A percentile compares a stretch with the other conserved stretches of the same genome.
These are phyloP conservation scores for Rosellinia necatrix DNA, from an alignment of 2,329 filamentous ascomycete genomes.

Conservation along the genomic window DNA sequence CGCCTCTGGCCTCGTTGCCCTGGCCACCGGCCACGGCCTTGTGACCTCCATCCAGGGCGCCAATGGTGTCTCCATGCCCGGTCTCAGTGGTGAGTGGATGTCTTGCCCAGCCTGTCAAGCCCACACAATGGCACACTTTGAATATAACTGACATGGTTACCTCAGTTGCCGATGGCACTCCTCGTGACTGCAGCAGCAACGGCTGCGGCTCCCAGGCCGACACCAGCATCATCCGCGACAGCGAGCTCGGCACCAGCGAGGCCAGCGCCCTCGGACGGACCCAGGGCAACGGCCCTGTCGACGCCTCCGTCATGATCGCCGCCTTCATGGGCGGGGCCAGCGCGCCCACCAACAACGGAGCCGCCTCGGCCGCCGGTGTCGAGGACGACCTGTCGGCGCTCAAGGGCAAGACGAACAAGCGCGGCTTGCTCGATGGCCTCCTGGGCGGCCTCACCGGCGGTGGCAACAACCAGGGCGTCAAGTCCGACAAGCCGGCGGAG, in stretches of 20 bases:
- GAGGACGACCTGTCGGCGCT: constrained; percentile 46
- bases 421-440: constrained; percentile 15
- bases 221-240: constrained; percentile 69
- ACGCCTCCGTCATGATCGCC: constrained; percentile 60
- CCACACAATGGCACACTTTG: neutral
- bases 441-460: constrained; percentile 37
- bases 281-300: constrained; percentile 61
- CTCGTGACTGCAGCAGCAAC: constrained; percentile 67
- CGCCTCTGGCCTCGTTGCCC: constrained; percentile 36
- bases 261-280: constrained; percentile 68
- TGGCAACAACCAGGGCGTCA: constrained; percentile 44
- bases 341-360: constrained; percentile 44
- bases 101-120: neutral
- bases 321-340: constrained; percentile 61
- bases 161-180: constrained; percentile 65
- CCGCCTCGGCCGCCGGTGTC: constrained; percentile 46
- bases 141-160: neutral
- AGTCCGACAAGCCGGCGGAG: constrained; percentile 51
- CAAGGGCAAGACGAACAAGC: constrained; percentile 26
- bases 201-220: constrained; percentile 69
- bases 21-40: constrained; percentile 38
- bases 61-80: constrained; percentile 42
- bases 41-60: constrained; percentile 41
- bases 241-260: constrained; percentile 59
- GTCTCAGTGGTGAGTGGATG: constrained; percentile 34